phyloP scores from a whole-genome alignment of 108 stramenopile species.

The Skeletonema costatum region DNA sequence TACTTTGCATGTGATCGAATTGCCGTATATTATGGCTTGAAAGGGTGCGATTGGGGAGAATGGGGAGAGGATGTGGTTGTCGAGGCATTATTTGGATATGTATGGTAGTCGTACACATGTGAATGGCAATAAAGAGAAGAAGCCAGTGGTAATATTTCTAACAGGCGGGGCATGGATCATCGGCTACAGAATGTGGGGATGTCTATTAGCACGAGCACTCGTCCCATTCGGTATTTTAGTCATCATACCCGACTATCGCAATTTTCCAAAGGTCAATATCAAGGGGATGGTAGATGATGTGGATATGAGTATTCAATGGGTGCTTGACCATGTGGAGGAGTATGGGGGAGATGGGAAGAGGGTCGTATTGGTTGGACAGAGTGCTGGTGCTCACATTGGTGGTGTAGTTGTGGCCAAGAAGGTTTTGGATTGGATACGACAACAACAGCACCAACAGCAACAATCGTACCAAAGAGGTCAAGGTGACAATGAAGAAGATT shows the following conservation, averaged over 20 bases:
- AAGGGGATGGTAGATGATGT: slow-evolving; percentile 72
- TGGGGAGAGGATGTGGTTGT: not conserved
- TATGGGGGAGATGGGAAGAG: slow-evolving; percentile 68
- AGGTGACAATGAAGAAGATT: not conserved
- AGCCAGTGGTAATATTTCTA: slow-evolving; percentile 65
- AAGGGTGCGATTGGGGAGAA: not conserved
- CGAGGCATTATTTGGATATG: slow-evolving; percentile 40
- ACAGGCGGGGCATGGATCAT: slow-evolving; percentile 81
- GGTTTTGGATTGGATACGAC: slow-evolving; percentile 35
- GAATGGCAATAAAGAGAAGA: not conserved
- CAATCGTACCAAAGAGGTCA: not conserved
- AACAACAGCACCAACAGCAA: not conserved
- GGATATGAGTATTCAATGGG: slow-evolving; percentile 65
- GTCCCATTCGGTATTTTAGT: slow-evolving; percentile 55
- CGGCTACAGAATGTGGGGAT: slow-evolving; percentile 86
- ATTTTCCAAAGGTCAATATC: slow-evolving; percentile 60
- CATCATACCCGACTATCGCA: slow-evolving; percentile 74
- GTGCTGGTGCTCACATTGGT: slow-evolving; percentile 73
- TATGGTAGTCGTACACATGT: slow-evolving; percentile 24
- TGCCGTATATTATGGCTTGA: slow-evolving; percentile 38
- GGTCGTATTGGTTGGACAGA: slow-evolving; percentile 68
- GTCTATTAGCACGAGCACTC: slow-evolving; percentile 59
- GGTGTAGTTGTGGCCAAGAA: slow-evolving; percentile 36
- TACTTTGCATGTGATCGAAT: slow-evolving; percentile 56
- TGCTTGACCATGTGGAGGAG: slow-evolving; percentile 38